phyloP scores from a whole-genome alignment of 2,329 filamentous ascomycete genomes.

The Passalora sequoiae region DNA sequence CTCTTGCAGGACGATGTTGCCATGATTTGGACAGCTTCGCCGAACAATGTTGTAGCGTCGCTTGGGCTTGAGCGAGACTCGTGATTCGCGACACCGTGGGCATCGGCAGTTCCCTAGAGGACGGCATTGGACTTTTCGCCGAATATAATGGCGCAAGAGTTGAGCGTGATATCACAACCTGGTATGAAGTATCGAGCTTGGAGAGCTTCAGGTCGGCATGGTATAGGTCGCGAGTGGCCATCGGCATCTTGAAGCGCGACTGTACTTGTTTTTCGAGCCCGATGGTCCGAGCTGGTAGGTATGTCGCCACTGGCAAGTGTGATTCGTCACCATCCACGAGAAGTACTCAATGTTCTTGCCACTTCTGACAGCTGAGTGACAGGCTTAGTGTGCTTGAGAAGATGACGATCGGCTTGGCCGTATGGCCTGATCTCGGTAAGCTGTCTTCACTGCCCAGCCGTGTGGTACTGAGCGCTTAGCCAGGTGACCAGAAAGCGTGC shows the following conservation, averaged over 20 bases:
- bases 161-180: constrained; percentile 9
- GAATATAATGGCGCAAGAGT: constrained; percentile 10
- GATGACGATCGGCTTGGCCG: no score
- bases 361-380: no score
- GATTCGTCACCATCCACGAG: constrained; percentile 4
- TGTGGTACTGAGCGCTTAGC: constrained; percentile 12
- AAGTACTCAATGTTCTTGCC: not conserved
- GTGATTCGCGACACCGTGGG: constrained; percentile 26
- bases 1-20: constrained; percentile 16
- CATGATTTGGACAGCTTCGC: constrained; percentile 24
- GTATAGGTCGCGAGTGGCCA: constrained; percentile 17
- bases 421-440: constrained; percentile 14
- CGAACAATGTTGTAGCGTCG: constrained; percentile 31
- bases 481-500: constrained; percentile 1
- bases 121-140: constrained; percentile 9
- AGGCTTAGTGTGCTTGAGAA: no score
- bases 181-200: constrained; percentile 17
- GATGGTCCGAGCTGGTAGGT: not conserved
- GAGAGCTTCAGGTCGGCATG: constrained; percentile 17
- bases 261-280: constrained; percentile 1
- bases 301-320: not conserved
- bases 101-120: constrained; percentile 31
- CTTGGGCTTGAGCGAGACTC: constrained; percentile 30
- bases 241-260: constrained; percentile 14
- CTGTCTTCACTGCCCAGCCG: constrained; percentile 14